Evolutionary conservation across 23 red algal genomes (phyloP).

Genomic region (Agarophyton chilense): DNA sequence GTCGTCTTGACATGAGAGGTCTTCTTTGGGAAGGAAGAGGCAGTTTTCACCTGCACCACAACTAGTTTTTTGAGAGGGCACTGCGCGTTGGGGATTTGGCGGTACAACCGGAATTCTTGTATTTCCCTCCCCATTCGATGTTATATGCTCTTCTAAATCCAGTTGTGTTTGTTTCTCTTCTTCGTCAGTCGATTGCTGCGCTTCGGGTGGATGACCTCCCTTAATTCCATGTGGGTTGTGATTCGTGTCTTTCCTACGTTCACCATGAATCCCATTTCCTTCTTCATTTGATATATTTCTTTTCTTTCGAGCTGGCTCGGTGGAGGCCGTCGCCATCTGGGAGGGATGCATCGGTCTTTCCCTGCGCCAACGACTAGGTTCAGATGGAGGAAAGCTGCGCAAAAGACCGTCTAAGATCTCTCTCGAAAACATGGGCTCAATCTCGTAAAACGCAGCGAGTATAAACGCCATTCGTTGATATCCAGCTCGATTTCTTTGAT

Average conservation of each 20-base stretch:
- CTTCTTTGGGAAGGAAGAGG: conserved; percentile 9
- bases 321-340: neutral
- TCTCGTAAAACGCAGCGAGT: conserved; percentile 43
- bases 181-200: neutral
- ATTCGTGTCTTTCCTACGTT: neutral
- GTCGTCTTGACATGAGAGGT: neutral
- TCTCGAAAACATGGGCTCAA: conserved; percentile 18
- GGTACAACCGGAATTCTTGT: neutral
- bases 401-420: conserved; percentile 29
- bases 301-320: neutral
- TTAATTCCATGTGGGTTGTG: neutral
- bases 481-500: conserved; percentile 36
- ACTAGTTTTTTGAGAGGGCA: neutral
- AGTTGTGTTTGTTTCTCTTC: neutral
- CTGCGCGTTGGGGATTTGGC: neutral
- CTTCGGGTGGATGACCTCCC: neutral
- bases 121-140: neutral
- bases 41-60: neutral
- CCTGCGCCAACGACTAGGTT: neutral
- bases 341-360: conserved; percentile 11
- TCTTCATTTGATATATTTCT: neutral
- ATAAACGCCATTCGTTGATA: conserved; percentile 34
- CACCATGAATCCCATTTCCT: neutral
- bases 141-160: neutral
- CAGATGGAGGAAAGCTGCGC: conserved; percentile 5